Percentiles rank a stretch among this genome's conserved stretches.
phyloP scores from a whole-genome alignment of 2,329 filamentous ascomycete genomes.

The Ceratocystis variospora region DNA sequence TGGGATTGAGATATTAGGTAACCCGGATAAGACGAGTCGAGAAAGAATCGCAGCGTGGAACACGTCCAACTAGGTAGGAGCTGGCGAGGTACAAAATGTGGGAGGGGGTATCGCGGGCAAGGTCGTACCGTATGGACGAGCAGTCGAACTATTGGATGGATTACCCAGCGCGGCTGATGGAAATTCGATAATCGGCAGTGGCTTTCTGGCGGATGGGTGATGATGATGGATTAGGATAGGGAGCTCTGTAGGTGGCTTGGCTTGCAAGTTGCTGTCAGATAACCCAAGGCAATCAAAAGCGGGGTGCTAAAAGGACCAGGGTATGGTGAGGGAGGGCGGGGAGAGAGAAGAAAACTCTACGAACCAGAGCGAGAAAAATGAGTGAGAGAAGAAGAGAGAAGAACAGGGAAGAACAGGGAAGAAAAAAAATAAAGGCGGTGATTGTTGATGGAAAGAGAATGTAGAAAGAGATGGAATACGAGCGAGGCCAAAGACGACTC shows the following conservation, averaged over 20 bases:
- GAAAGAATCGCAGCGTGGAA: background rate
- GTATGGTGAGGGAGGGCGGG: background rate
- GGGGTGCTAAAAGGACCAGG: background rate
- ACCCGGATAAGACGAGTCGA: background rate
- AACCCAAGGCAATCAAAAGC: slow-evolving; percentile 5
- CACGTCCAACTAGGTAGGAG: background rate
- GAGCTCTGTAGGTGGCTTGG: background rate
- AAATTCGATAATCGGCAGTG: background rate
- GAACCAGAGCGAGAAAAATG: background rate
- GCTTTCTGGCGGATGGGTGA: background rate
- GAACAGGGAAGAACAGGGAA: background rate
- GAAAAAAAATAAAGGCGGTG: background rate
- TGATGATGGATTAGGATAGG: background rate
- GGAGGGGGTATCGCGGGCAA: background rate
- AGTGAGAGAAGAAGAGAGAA: background rate
- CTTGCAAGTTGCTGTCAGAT: background rate
- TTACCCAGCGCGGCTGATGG: background rate
- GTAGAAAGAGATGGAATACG: background rate
- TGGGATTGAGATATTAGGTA: background rate
- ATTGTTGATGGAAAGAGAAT: background rate
- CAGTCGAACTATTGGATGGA: background rate
- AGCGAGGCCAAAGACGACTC: background rate
- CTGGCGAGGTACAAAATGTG: background rate
- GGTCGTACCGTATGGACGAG: background rate
- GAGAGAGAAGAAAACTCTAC: background rate